Percentiles rank a stretch among this genome's conserved stretches.
Evolutionary conservation across 768 basidiomycete species (phyloP).

Genomic region (Termitomyces sp.): DNA sequence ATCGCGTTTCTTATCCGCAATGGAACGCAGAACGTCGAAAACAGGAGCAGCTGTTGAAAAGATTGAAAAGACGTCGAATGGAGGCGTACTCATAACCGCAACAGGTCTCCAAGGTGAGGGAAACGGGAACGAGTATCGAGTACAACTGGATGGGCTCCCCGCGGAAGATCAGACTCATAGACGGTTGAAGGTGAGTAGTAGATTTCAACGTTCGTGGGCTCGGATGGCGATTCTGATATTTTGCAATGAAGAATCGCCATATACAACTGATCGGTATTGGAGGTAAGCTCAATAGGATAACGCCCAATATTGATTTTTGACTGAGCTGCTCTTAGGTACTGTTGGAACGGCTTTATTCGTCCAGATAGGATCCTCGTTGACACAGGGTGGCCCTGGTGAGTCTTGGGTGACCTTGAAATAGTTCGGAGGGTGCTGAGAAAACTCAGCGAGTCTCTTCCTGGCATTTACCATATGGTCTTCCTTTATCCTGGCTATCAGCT

Average conservation of each 20-base stretch:
- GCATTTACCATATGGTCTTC: conserved; percentile 48
- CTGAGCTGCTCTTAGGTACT: conserved; percentile 41
- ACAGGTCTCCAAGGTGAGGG: no score
- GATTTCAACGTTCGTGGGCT: neutral
- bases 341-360: conserved; percentile 75
- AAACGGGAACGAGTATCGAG: conserved; percentile 6
- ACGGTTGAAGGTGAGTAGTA: conserved; percentile 32
- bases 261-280: conserved; percentile 51
- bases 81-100: no score
- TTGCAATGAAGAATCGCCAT: conserved; percentile 36
- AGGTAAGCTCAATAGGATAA: conserved; percentile 24
- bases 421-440: neutral
- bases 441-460: conserved; percentile 43
- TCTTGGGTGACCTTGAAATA: conserved; percentile 1
- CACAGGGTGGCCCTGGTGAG: conserved; percentile 60
- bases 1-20: neutral
- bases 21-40: conserved; percentile 11
- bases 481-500: conserved; percentile 45
- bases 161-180: conserved; percentile 32
- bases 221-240: neutral
- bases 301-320: neutral
- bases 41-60: neutral
- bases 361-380: conserved; percentile 60
- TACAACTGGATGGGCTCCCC: conserved; percentile 12
- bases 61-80: conserved; percentile 1